Evolutionary conservation across 73 alveolate genomes (phyloP), one percentile per base, ranked within the genome.

Genomic region (Blepharisma japonicum): DNA sequence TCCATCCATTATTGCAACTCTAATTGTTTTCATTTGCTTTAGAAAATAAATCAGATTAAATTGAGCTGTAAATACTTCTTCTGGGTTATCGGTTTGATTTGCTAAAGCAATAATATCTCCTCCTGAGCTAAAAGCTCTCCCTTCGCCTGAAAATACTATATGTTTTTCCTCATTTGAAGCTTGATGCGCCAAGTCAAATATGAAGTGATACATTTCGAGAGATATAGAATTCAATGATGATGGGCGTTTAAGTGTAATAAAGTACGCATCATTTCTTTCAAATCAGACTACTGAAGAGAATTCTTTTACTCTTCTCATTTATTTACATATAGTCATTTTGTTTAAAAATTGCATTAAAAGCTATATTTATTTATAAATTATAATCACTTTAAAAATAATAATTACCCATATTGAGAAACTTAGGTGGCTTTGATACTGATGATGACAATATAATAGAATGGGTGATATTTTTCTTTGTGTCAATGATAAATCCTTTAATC

Each of bases 121-220:
- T 9, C 74, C 74, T 61, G 74, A n/a, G 5, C 74, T 14, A 61
- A 61, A 61, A 61, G 49, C 46, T 61, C 74, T 61, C 2, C 74
- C 74, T 25, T 61, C 74, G 4, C 74, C 74, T 14, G 74, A 20
- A n/a, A 61, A 20, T 8, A 61, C 42, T 3, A 32, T 32, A 32
- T 32, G 42, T 3, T 32, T 32, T 32, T 32, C 3, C 42, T 32
- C 42, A 32, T 32, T 32, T 1, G 42, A 32, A 32, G 42, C 42
- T 61, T 61, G 49, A 14, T 61, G 74, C 1, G 23, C 50, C 3
- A 61, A 39, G 48, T 20, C 23, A 9, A 39, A 14, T n/a, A 61
- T 61, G 2, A 39, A 61, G 39, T 4, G 11, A 11, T 14, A 39
- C n/a, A 61, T 61, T 25, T 61, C 74, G 48, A 14, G 23, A 1